These are phyloP conservation scores for Penicillium roqueforti DNA, from an alignment of 495 filamentous ascomycete genomes.

Conservation along the genomic window DNA sequence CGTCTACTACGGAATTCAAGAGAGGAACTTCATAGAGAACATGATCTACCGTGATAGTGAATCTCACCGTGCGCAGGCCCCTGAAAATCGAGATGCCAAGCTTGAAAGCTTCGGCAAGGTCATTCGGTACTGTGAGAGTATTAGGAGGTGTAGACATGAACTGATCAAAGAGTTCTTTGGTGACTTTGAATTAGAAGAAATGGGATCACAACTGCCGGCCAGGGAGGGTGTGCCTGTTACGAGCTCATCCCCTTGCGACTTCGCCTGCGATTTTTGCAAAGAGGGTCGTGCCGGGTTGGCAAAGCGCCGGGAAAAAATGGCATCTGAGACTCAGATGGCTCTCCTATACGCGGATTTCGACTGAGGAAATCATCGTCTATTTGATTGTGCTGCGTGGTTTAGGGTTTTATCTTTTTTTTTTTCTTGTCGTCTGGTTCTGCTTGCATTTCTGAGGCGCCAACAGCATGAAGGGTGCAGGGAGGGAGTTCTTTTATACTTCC, in stretches of 20 bases:
- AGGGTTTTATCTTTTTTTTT: background rate
- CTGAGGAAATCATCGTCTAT: background rate
- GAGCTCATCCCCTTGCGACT: constrained; percentile 58
- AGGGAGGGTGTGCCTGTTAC: background rate
- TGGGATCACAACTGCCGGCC: constrained; percentile 36
- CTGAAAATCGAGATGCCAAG: constrained; percentile 39
- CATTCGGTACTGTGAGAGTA: constrained; percentile 76
- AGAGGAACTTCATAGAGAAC: constrained; percentile 69
- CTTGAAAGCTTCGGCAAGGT: constrained; percentile 53
- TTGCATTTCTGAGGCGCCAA: background rate
- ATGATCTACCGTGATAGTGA: constrained; percentile 38
- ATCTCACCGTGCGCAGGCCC: constrained; percentile 33
- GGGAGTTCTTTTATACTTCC: background rate
- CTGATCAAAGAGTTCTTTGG: constrained; percentile 79
- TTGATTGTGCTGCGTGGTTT: background rate
- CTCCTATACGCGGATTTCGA: constrained; percentile 6
- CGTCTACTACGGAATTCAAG: constrained; percentile 82
- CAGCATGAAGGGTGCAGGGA: background rate
- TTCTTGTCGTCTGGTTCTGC: background rate
- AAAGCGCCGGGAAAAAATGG: constrained; percentile 52
- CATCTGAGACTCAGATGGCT: constrained; percentile 12
- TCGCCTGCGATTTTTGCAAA: constrained; percentile 89
- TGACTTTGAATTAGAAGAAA: constrained; percentile 49
- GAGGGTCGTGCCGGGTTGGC: constrained; percentile 57
- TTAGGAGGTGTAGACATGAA: constrained; percentile 66